Percentiles rank a stretch among this genome's conserved stretches.
Conservation (phyloP, 1,284 basidiomycete genomes). For the Meripilus lineatus region DNA sequence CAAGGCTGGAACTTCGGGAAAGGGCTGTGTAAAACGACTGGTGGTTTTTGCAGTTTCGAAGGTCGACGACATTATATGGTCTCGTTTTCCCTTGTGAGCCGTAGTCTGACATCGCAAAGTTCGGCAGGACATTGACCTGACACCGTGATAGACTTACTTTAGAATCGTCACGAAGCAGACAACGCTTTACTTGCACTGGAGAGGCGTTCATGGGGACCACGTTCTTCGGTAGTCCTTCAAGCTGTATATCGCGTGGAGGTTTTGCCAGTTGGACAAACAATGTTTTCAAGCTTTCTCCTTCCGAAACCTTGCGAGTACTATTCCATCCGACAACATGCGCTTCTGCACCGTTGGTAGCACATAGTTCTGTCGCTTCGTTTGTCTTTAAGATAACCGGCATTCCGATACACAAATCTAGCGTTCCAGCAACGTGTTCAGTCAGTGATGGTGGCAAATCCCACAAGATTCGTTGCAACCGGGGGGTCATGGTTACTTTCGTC, state of each 20-base stretch:
- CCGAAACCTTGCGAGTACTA: conserved; percentile 1
- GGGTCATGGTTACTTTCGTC: too few relatives aligned
- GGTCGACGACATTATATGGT: conserved; percentile 28
- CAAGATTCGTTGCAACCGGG: conserved; percentile 19
- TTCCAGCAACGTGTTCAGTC: conserved; percentile 24
- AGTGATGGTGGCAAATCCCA: conserved; percentile 23
- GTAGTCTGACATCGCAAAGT: conserved; percentile 40
- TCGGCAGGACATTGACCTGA: conserved; percentile 33
- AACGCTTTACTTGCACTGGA: conserved; percentile 12
- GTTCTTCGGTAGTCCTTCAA: conserved; percentile 31
- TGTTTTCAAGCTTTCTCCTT: conserved; percentile 23
- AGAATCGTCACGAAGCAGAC: conserved; percentile 23
- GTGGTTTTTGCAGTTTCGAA: conserved; percentile 25
- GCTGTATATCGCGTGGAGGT: conserved; percentile 24
- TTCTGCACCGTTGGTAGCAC: too few relatives aligned
- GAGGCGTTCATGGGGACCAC: conserved; percentile 29
- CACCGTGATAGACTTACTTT: conserved; percentile 18
- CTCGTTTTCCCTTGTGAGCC: conserved; percentile 35
- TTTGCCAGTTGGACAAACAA: conserved; percentile 33
- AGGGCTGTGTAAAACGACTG: too few relatives aligned
- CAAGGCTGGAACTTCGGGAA: conserved; percentile 24
- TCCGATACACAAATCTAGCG: conserved; percentile 30
- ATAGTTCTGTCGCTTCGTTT: conserved; percentile 33
- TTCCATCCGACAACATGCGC: conserved; percentile 35
- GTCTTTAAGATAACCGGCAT: conserved; percentile 35